A percentile compares a stretch with the other conserved stretches of the same genome.
These are phyloP conservation scores for Dipodascus geniculatus DNA, from an alignment of 805 yeast genomes.

Conservation along the genomic window DNA sequence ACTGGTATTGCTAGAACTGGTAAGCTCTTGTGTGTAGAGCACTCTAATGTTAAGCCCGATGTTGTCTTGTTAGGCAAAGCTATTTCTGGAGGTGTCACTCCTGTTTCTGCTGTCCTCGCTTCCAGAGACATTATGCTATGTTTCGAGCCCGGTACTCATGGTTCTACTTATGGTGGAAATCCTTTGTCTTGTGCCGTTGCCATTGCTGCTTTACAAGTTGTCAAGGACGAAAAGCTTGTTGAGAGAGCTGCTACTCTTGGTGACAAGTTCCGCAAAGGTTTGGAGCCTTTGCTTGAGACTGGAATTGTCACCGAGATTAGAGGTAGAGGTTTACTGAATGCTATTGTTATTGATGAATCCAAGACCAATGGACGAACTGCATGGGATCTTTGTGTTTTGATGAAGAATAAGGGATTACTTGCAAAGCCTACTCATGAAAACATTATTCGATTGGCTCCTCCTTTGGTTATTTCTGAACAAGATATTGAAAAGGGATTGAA, in stretches of 20 bases:
- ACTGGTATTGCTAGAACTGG: conserved; percentile 98
- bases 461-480: conserved; percentile 79
- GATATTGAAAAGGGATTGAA: conserved; percentile 76
- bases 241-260: conserved; percentile 71
- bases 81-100: conserved; percentile 86
- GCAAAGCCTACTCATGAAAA: conserved; percentile 97
- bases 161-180: conserved; percentile 96
- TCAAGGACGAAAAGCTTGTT: conserved; percentile 74
- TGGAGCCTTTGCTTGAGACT: conserved; percentile 24
- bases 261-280: conserved; percentile 43
- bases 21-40: conserved; percentile 83
- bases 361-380: conserved; percentile 85
- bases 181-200: conserved; percentile 91
- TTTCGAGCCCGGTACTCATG: conserved; percentile 91
- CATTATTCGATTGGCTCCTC: conserved; percentile 93
- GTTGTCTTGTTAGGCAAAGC: conserved; percentile 87
- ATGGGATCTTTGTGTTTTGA: conserved; percentile 86
- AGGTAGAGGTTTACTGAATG: conserved; percentile 80
- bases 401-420: conserved; percentile 80
- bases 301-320: conserved; percentile 53
- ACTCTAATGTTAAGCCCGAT: conserved; percentile 77
- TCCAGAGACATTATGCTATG: conserved; percentile 84
- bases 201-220: conserved; percentile 84
- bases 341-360: conserved; percentile 78
- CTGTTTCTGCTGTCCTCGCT: conserved; percentile 84